Evolutionary conservation across 768 basidiomycete species (phyloP), one percentile per base, ranked within the genome.

Genomic region (Bullera alba): DNA sequence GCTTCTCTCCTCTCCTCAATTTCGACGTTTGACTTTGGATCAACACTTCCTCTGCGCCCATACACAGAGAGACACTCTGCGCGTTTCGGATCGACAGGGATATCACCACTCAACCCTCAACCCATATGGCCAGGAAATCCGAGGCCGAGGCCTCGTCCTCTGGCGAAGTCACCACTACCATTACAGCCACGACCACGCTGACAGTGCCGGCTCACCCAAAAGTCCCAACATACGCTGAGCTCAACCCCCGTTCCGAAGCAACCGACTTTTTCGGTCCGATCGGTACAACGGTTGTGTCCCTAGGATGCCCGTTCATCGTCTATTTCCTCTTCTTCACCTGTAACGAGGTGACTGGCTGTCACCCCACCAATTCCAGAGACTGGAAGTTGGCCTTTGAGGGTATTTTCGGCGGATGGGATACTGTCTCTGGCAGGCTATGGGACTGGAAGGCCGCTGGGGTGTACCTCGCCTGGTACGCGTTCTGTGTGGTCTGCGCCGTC

Each of bases 401-500:
- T 19, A 47, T 55, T n/a, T 21, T 60, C 2, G 55, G 50, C 21
- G 51, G 56, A 27, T 72, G 69, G 66, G 51, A 56, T 1, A 45
- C 35, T 15, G 8, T 39, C 4, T 39, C 50, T 84, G 77, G 75
- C 38, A 71, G 76, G 17, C 78, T 95, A 1, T 95, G 87, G 84
- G 91, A 96, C 62, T 79, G 80, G 0, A 76, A 92, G 50, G 90
- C 90, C 0, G 63, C 80, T 2, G 59, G 81, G 19, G 78, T 85
- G 15, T 97, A 96, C 74, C 68, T 85, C 35, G 87, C 72, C 0
- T 99, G 93, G 92, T 96, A 95, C 73, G 75, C 80, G n/a, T 97
- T 85, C 72, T 84, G 81, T 57, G 79, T 96, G 42, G 73, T 80
- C 2, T 79, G 86, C 2, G 96, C 92, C 91, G 77, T 75, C 4